These are phyloP conservation scores for Aspergillus hancockii DNA, from an alignment of 495 filamentous ascomycete genomes.

Conservation along the genomic window DNA sequence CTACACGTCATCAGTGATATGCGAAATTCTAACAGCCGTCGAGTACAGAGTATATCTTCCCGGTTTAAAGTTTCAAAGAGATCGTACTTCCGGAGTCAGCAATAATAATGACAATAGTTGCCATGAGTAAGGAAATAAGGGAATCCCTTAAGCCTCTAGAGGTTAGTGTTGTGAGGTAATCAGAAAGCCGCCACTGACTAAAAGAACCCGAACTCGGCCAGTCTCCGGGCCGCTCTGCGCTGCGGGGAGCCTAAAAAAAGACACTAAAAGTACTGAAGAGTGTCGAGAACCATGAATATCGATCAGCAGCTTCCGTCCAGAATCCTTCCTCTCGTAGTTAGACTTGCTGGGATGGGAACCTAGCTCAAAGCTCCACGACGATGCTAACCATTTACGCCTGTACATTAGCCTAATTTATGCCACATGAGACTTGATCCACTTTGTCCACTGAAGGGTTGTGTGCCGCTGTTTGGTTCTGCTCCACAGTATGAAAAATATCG, in stretches of 20 bases:
- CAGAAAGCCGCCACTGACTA: slow-evolving; percentile 6
- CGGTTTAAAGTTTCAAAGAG: background rate
- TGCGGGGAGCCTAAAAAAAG: slow-evolving; percentile 20
- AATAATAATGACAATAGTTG: slow-evolving; percentile 2
- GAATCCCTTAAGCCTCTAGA: background rate
- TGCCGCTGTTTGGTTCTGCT: slow-evolving; percentile 14
- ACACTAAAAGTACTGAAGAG: slow-evolving; percentile 5
- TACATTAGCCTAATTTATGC: slow-evolving; percentile 21
- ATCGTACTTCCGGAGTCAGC: background rate
- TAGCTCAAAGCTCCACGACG: background rate
- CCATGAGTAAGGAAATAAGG: background rate
- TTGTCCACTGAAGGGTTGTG: slow-evolving; percentile 10
- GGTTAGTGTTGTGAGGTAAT: slow-evolving; percentile 1
- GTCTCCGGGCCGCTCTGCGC: slow-evolving; percentile 14
- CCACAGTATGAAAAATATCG: slow-evolving; percentile 14
- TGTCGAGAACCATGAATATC: slow-evolving; percentile 11
- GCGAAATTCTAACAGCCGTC: background rate
- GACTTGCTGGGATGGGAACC: slow-evolving; percentile 5
- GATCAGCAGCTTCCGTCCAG: slow-evolving; percentile 20
- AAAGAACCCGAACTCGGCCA: slow-evolving; percentile 20
- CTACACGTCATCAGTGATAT: background rate
- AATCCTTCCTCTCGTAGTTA: slow-evolving; percentile 29
- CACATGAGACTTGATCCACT: slow-evolving; percentile 23
- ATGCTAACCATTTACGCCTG: background rate
- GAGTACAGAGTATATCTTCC: background rate